Percentiles rank a stretch among this genome's conserved stretches.
These are phyloP conservation scores for Tieghemostelium lacteum DNA, from an alignment of 78 protist species.

Conservation along the genomic window DNA sequence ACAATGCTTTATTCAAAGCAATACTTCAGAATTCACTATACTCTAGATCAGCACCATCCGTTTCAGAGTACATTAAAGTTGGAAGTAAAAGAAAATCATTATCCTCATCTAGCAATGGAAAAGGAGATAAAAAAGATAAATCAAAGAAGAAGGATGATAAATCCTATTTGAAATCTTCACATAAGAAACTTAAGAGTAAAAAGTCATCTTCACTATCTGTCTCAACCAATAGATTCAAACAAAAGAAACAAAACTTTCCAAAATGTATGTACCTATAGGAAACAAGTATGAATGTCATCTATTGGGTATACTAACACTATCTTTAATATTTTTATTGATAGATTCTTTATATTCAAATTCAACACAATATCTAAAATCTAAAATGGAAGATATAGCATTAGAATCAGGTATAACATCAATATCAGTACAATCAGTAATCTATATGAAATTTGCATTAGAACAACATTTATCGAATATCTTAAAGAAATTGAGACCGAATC, in stretches of 20 bases:
- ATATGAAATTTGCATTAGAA: constrained; percentile 58
- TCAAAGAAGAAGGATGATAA: background rate
- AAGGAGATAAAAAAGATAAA: background rate
- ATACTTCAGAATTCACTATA: constrained; percentile 45
- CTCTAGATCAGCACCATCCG: constrained; percentile 55
- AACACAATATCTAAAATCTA: constrained; percentile 28
- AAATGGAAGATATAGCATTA: constrained; percentile 57
- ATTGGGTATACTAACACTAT: background rate
- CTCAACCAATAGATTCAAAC: background rate
- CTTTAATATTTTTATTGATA: background rate
- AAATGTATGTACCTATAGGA: constrained; percentile 30
- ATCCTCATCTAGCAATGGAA: background rate
- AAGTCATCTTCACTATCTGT: constrained; percentile 1
- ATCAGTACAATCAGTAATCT: constrained; percentile 44
- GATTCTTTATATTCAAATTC: constrained; percentile 57
- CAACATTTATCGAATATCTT: constrained; percentile 38
- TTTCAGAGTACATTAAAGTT: background rate
- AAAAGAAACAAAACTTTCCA: constrained; percentile 44
- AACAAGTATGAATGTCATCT: background rate
- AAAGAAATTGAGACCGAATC: constrained; percentile 13
- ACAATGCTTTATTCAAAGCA: constrained; percentile 61
- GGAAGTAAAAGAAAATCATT: background rate
- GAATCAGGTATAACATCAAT: constrained; percentile 45
- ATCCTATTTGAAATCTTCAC: background rate
- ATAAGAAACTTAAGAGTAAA: background rate